Percentiles rank a stretch among this genome's conserved stretches.
These are phyloP conservation scores for Penicillium italicum DNA, from an alignment of 2,329 filamentous ascomycete genomes.

Conservation along the genomic window DNA sequence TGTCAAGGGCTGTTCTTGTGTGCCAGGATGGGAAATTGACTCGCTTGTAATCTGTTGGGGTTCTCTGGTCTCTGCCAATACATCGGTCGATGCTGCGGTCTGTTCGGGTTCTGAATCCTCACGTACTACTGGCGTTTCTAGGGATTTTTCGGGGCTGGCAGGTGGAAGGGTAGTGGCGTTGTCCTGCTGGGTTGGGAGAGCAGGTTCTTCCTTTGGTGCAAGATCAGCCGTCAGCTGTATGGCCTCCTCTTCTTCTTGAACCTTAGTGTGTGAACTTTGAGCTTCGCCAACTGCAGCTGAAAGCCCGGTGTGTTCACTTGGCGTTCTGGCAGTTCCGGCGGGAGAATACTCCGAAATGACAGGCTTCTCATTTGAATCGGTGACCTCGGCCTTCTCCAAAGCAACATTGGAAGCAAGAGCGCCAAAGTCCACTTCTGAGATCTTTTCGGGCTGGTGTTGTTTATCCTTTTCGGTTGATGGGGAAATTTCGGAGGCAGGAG, in stretches of 20 bases:
- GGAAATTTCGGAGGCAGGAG: conserved; percentile 5
- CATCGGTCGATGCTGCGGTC: background rate
- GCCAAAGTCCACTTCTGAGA: background rate
- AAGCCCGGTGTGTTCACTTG: background rate
- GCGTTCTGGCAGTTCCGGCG: background rate
- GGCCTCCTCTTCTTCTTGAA: background rate
- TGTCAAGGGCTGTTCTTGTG: background rate
- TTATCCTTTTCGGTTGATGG: background rate
- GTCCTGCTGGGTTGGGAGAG: background rate
- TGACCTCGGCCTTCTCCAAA: conserved; percentile 7
- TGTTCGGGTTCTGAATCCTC: background rate
- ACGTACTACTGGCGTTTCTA: conserved; percentile 2
- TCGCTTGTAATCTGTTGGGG: background rate
- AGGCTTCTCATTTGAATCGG: background rate
- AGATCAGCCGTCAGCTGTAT: background rate
- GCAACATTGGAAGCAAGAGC: conserved; percentile 19
- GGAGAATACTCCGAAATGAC: background rate
- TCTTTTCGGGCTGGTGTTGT: conserved; percentile 1
- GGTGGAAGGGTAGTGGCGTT: background rate
- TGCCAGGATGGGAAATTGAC: background rate
- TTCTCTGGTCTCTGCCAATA: background rate
- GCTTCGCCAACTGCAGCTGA: conserved; percentile 4
- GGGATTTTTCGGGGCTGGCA: background rate
- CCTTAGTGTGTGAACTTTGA: conserved; percentile 1
- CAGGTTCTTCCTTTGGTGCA: conserved; percentile 1